phyloP scores from a whole-genome alignment of 495 filamentous ascomycete species.

The Penicillium cataractarum region DNA sequence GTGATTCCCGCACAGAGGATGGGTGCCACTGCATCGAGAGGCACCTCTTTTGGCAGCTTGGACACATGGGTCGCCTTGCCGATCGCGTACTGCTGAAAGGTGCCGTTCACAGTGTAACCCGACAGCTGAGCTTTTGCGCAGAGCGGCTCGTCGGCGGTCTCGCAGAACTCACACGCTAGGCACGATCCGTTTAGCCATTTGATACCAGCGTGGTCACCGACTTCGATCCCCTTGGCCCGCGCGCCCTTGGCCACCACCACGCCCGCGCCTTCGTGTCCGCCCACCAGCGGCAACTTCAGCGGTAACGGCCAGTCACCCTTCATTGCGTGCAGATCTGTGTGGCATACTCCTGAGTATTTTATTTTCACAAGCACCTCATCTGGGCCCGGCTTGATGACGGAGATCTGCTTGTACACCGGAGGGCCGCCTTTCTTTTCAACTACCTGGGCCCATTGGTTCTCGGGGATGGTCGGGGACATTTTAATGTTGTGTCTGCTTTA shows the following conservation, averaged over 20 bases:
- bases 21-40: constrained; percentile 78
- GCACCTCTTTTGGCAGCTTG: constrained; percentile 71
- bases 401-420: constrained; percentile 78
- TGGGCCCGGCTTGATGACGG: constrained; percentile 74
- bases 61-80: constrained; percentile 83
- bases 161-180: constrained; percentile 78
- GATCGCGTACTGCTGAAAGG: constrained; percentile 90
- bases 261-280: constrained; percentile 93
- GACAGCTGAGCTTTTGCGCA: constrained; percentile 74
- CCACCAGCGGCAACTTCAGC: constrained; percentile 81
- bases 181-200: constrained; percentile 93
- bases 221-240: constrained; percentile 70
- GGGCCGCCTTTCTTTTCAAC: constrained; percentile 76
- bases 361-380: constrained; percentile 92
- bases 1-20: constrained; percentile 87
- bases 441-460: constrained; percentile 85
- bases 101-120: constrained; percentile 89
- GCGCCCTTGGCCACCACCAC: constrained; percentile 78
- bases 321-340: constrained; percentile 84
- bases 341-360: constrained; percentile 91
- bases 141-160: constrained; percentile 72
- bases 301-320: constrained; percentile 86
- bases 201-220: constrained; percentile 82
- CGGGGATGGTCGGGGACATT: no score
- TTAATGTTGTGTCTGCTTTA: no score